Evolutionary conservation across 257 asterid species (phyloP), one percentile per base, ranked within the genome.

Genomic region (Solanum raphanifolium): DNA sequence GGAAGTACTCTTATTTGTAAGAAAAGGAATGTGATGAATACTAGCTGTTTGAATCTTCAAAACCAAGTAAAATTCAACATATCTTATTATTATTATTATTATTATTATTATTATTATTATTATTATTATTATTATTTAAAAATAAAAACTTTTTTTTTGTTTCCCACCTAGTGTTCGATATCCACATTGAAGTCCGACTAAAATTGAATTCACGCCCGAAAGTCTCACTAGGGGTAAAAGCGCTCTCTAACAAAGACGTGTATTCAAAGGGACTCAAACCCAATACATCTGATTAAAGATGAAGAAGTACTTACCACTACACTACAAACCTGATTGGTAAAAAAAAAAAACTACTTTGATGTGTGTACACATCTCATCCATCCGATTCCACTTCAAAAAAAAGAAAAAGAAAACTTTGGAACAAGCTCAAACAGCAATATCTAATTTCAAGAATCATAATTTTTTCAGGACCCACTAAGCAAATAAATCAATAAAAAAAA

Each of bases 361-460:
- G 68, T 81, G 68, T 81, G 69, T 46, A 81, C 41, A 48, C 32
- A 65, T 81, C 38, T 81, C 38, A 81, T 48, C 85, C 85, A 81
- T 81, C 85, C 20, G 3, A 18, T 48, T 81, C 85, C 85, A 81
- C 69, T 27, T 43, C 2, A 35, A 76, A 21, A 76, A n/a, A n/a
- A 76, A 25, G 16, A 38, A 79, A 81, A 29, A 38, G 1, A 6
- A n/a, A 35, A 39, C n/a, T 41, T 79, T 81, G 85, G 27, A 29
- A 48, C 85, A 81, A 81, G 68, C 85, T 48, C 71, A 87, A 84
- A 43, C 62, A 29, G 73, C 88, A 87, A 87, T 87, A 83, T 60
- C 86, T 84, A 46, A 87, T 76, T 75, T 89, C 86, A 38, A 43
- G 89, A 83, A 89, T 89, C 89, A 48, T 83, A 86, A 86, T 83